Evolutionary conservation across 495 filamentous ascomycete genomes (phyloP), one percentile per base, ranked within the genome.

Genomic region (Neurospora sp.): DNA sequence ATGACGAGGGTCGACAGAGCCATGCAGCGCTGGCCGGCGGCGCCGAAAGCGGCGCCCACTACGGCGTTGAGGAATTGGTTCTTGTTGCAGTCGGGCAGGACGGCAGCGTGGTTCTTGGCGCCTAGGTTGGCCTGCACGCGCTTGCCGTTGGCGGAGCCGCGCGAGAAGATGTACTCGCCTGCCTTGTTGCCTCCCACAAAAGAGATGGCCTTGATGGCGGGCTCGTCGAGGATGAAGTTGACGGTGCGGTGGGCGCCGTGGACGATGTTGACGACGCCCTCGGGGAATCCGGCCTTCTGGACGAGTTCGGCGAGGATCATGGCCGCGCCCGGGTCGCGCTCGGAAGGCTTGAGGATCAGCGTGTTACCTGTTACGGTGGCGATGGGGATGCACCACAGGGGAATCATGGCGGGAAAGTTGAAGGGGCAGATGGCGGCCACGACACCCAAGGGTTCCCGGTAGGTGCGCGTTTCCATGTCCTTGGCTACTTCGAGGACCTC

Each of bases 331-430:
- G 96, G 96, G 75, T 98, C 96, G 74, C 96, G 92, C 85, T 99
- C 96, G 0, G 96, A 99, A 4, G 96, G 96, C 88, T 99, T 99
- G 72, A 99, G 83, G 76, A 99, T 89, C 73, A 98, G 83, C 38
- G 92, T 96, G 85, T 99, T 99, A 69, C 96, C 96, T 12, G 93
- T 96, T 3, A 96, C 89, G 14, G 94, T 97, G 48, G 96, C 96
- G 79, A 98, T 90, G 22, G 96, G 96, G 71, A 98, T 96, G 71
- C 88, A 96, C 96, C 96, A 99, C 9, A 99, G 86, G 22, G 96
- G 96, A 82, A 99, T 99, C 96, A 99, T 99, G 75, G 96, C 96
- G 53, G 96, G 96, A 85, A 99, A 99, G 85, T 99, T 99, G 82
- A 99, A 99, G 22, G 96, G 96, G 85, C 96, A 99, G 75, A 99